Conservation (phyloP, 345 rosid species). For the Kernera saxatilis region DNA sequence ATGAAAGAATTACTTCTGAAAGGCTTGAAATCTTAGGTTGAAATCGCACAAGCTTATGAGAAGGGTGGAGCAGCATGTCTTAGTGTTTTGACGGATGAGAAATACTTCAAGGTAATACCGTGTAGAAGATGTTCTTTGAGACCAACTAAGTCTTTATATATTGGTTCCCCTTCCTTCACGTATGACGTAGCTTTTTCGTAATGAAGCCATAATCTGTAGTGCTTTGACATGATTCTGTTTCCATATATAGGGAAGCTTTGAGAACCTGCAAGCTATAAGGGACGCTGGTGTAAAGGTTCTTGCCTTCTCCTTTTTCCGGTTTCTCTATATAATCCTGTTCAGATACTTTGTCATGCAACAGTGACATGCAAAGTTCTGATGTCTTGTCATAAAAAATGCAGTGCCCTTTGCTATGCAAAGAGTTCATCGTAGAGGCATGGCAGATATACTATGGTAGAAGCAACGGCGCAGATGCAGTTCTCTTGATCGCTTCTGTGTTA, state of each 20-base stretch:
- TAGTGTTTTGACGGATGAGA: constrained; percentile 85
- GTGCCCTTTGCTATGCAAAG: constrained; percentile 94
- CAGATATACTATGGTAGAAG: constrained; percentile 82
- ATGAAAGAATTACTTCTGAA: not conserved
- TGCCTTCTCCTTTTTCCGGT: not conserved
- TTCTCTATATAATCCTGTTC: not conserved
- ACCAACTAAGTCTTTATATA: not conserved
- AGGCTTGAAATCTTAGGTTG: constrained; percentile 47
- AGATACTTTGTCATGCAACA: not conserved
- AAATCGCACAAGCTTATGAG: constrained; percentile 77
- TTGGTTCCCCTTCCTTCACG: not conserved
- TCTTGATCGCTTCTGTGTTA: constrained; percentile 85
- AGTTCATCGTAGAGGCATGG: constrained; percentile 88
- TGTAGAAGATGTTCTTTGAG: not conserved
- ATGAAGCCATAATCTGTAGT: not conserved
- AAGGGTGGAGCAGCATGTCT: constrained; percentile 96
- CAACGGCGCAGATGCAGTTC: constrained; percentile 90
- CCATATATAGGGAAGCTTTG: constrained; percentile 77
- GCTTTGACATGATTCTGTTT: not conserved
- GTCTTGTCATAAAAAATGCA: constrained; percentile 36
- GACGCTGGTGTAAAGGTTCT: constrained; percentile 73
- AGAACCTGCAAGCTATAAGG: constrained; percentile 76
- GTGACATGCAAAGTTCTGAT: constrained; percentile 5
- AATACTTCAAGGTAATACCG: constrained; percentile 63
- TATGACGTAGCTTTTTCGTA: not conserved